Base-by-base conservation (phyloP, 495 filamentous ascomycete species). In the Neurospora hispaniola region DNA sequence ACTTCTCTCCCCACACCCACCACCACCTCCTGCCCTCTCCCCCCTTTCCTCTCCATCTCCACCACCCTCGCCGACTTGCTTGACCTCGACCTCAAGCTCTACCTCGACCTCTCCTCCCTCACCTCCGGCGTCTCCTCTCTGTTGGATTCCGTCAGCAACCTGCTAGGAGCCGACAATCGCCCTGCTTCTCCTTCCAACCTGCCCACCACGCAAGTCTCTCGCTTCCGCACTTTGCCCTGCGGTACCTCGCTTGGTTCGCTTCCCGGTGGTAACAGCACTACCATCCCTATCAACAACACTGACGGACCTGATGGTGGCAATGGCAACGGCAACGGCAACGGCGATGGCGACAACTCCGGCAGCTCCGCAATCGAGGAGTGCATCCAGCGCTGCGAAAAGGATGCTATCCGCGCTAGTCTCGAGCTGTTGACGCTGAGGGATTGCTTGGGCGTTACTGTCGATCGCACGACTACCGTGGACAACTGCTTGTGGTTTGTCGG, bases 401-500 rank as follows among this genome's bases (percentile, higher is more conserved):
- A 70, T 9, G 73, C 73, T 11, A 59, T 74, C 54, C 42, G 23
- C 6, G 40, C 69, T 12, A 69, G 18, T 31, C 71, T 73, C 5
- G 27, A 62, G 40, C 18, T 69, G 18, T 4, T 54, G 39, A 69
- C 9, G 11, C 38, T 76, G 3, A 27, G 18, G 20, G 71, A 74
- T 69, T 76, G 75, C 42, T 69, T 76, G 9, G 75, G 73, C 27
- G 73, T 70, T 11, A 73, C 73, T 14, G 31, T 74, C 11, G 40
- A 69, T 23, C 39, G 40, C 23, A 31, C 42, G 11, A 39, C 71
- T 23, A 39, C 38, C 9, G 71, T 69, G 11, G 35, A 74, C 12
- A 73, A 76, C 70, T 76, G 75, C 54, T 54, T 74, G 43, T 76
- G 71, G 40, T 71, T 74, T 16, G 31, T 76, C n/a, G 75, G 75